Evolutionary conservation across 768 basidiomycete genomes (phyloP).

Genomic region (Tylopilus balloui): DNA sequence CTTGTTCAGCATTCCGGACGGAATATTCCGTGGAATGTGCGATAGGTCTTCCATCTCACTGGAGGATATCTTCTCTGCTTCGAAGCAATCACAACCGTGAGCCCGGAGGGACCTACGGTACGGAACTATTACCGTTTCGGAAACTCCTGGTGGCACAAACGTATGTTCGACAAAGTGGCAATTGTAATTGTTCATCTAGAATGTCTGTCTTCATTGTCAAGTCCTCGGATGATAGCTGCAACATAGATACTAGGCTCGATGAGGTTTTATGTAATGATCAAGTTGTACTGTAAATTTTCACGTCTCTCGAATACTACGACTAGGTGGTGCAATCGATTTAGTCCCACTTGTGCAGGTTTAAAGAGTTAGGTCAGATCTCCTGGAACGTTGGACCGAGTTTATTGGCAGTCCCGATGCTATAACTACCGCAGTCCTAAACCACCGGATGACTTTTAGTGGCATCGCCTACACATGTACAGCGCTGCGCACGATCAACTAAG

Average conservation of each 20-base stretch:
- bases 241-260: too few species aligned
- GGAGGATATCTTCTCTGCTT: slow-evolving; percentile 55
- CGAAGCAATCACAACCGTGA: slow-evolving; percentile 10
- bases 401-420: not conserved
- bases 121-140: not conserved
- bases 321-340: too few species aligned
- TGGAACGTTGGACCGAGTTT: not conserved
- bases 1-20: slow-evolving; percentile 51
- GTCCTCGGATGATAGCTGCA: not conserved
- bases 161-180: too few species aligned
- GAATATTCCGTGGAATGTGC: slow-evolving; percentile 86
- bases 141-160: too few species aligned
- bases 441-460: too few species aligned
- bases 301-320: not conserved
- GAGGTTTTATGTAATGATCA: too few species aligned
- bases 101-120: not conserved
- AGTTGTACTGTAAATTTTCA: too few species aligned
- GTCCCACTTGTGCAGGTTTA: not conserved
- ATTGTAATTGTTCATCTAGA: too few species aligned
- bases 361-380: too few species aligned
- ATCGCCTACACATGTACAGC: too few species aligned
- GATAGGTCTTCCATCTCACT: slow-evolving; percentile 72
- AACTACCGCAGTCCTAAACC: not conserved
- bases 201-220: too few species aligned
- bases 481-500: not conserved